Base-by-base conservation (phyloP, 73 alveolate genomes). In the Paraurostyla sp. region DNA sequence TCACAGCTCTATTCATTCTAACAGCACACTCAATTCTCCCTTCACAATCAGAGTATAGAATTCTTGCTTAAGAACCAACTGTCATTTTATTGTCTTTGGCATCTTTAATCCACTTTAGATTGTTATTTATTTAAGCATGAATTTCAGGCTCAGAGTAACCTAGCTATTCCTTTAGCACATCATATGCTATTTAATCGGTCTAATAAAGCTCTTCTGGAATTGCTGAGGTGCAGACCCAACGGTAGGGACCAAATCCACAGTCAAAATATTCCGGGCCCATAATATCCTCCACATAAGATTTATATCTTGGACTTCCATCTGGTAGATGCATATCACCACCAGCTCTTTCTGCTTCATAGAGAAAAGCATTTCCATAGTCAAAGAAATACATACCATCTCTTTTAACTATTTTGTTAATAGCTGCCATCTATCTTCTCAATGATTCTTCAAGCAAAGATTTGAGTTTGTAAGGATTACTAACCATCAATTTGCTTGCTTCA, bases 31-130 rank as follows among this genome's bases (percentile, higher is more conserved):
- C 87, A 4, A 91, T 88, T 88, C 96, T 91, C 23, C 94, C 96
- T 18, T 84, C 82, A 0, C 92, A 57, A 32, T 91, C 96, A 13
- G 94, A 83, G 71, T 91, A 91, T 35, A 91, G 69, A 23, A 91
- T 91, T 91, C 96, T 88, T 0, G 96, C 96, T 38, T 91, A 40
- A 18, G 94, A 88, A 27, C 96, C 96, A 7, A 91, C 93, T 27
- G 87, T 91, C 76, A 91, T 62, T 46, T 88, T 91, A 88, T 91
- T 91, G 54, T 88, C 57, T 16, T 78, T 83, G 18, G 96, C 96
- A 50, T 87, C 83, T 58, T 71, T 60, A 25, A 91, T 91, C 94
- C 96, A 91, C 25, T 41, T 60, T 30, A 91, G 35, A 73, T 91
- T 91, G 80, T 80, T 88, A 33, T 23, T 48, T 32, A 84, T 71